phyloP scores from a whole-genome alignment of 192 early-diverging fungal genomes.

The Coemansia sp. region DNA sequence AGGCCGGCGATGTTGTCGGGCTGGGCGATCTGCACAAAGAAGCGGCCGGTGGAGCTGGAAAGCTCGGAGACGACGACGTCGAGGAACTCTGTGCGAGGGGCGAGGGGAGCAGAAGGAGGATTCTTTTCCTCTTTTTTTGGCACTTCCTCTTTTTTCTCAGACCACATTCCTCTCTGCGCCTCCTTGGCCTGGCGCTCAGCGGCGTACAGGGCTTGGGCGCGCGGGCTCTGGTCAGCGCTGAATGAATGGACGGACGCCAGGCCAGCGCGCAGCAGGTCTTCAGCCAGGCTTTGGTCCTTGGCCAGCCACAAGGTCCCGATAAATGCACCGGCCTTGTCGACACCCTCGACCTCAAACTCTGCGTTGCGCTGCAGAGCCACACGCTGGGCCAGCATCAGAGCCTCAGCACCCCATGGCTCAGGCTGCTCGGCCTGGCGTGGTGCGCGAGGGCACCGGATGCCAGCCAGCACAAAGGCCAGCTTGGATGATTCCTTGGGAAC shows the following conservation, averaged over 20 bases:
- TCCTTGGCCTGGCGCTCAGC: conserved; percentile 78
- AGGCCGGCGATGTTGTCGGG: conserved; percentile 59
- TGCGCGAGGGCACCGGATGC: conserved; percentile 79
- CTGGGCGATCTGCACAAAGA: conserved; percentile 65
- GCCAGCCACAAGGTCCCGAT: conserved; percentile 80
- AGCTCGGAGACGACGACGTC: conserved; percentile 73
- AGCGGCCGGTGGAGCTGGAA: conserved; percentile 48
- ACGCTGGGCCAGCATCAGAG: conserved; percentile 63
- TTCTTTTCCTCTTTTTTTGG: neutral
- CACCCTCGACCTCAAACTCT: conserved; percentile 81
- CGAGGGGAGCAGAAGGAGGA: conserved; percentile 36
- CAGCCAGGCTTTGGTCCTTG: conserved; percentile 67
- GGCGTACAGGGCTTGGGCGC: conserved; percentile 63
- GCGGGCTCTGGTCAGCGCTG: conserved; percentile 79
- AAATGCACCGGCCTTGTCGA: conserved; percentile 91
- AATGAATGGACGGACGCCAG: conserved; percentile 80
- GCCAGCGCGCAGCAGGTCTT: conserved; percentile 73
- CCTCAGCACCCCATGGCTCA: conserved; percentile 87
- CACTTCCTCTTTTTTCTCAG: too few relatives aligned
- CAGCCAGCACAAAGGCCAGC: conserved; percentile 81
- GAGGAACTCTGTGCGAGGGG: conserved; percentile 61
- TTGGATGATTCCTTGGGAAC: conserved; percentile 83
- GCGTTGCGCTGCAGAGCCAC: conserved; percentile 86
- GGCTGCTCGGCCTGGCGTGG: conserved; percentile 68
- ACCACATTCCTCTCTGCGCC: conserved; percentile 70